Evolutionary conservation across 805 yeast species (phyloP).

Genomic region (Hermanozyma aechmeae): DNA sequence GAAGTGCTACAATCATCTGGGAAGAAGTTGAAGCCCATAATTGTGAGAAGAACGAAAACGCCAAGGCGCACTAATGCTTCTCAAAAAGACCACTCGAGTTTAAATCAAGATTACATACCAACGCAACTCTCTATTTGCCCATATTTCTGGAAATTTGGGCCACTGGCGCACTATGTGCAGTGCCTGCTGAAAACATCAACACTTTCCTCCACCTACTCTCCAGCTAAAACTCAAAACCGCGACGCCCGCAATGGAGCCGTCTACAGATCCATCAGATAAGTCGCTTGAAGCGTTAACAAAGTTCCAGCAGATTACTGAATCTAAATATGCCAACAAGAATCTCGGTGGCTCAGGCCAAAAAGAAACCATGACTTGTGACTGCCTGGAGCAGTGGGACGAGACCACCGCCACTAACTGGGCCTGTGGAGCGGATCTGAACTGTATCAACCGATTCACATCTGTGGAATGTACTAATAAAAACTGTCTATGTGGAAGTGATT

Average conservation of each 20-base stretch:
- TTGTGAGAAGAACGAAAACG: too few species aligned
- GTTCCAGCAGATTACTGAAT: constrained; percentile 47
- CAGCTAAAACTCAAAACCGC: constrained; percentile 2
- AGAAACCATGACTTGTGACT: constrained; percentile 88
- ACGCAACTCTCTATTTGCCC: too few species aligned
- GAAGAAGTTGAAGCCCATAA: too few species aligned
- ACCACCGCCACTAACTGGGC: constrained; percentile 40
- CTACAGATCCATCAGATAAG: constrained; percentile 38
- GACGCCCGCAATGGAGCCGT: constrained; percentile 13
- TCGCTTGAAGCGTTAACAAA: constrained; percentile 60
- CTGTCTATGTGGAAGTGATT: constrained; percentile 64
- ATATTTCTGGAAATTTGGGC: too few species aligned
- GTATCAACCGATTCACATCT: constrained; percentile 86
- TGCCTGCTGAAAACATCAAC: too few species aligned
- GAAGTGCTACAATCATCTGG: too few species aligned
- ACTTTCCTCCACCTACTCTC: too few species aligned
- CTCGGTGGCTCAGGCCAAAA: constrained; percentile 69
- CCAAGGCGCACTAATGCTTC: too few species aligned
- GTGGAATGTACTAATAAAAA: constrained; percentile 77
- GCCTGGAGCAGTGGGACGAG: constrained; percentile 44
- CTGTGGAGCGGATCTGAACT: constrained; percentile 78
- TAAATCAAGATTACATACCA: too few species aligned
- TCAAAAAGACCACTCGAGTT: too few species aligned
- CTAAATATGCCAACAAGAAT: constrained; percentile 51
- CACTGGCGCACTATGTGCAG: too few species aligned